These are phyloP conservation scores for Cyphellophora attinorum DNA, from an alignment of 2,329 filamentous ascomycete species.

Conservation along the genomic window DNA sequence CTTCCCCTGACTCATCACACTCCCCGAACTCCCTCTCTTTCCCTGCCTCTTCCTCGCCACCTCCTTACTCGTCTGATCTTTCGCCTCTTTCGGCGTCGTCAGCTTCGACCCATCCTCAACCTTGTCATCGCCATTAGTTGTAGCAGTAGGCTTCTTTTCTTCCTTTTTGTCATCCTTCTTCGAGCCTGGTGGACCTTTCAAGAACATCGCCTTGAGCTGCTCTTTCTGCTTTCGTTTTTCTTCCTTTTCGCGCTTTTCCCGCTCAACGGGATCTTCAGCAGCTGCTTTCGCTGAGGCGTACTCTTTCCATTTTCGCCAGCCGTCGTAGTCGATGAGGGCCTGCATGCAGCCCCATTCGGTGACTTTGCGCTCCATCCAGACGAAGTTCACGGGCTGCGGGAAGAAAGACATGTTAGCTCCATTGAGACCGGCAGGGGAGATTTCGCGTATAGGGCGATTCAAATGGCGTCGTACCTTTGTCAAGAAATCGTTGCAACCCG, in stretches of 20 bases:
- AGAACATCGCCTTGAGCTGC: constrained; percentile 18
- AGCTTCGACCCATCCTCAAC: no score
- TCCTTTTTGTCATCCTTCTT: constrained; percentile 12
- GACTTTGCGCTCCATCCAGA: constrained; percentile 94
- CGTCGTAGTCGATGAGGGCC: constrained; percentile 94
- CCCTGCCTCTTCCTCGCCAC: neutral
- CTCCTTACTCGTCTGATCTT: no score
- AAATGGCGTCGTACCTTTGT: constrained; percentile 79
- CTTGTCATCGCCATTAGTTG: no score
- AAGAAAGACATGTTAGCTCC: no score
- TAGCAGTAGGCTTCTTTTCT: neutral
- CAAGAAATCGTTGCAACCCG: constrained; percentile 95
- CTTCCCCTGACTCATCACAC: neutral
- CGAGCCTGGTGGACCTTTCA: constrained; percentile 10
- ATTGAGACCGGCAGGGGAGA: no score
- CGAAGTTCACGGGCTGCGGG: constrained; percentile 88
- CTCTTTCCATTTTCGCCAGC: constrained; percentile 96
- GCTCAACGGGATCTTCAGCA: constrained; percentile 13
- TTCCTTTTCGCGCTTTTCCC: constrained; percentile 16
- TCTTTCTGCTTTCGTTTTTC: constrained; percentile 19
- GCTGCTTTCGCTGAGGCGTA: constrained; percentile 40
- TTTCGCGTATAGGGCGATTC: no score
- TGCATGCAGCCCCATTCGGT: constrained; percentile 99
- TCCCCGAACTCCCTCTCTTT: neutral
- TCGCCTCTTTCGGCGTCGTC: no score